Conservation (phyloP, 2,329 filamentous ascomycete genomes). For the Lasiodiplodia gonubiensis region DNA sequence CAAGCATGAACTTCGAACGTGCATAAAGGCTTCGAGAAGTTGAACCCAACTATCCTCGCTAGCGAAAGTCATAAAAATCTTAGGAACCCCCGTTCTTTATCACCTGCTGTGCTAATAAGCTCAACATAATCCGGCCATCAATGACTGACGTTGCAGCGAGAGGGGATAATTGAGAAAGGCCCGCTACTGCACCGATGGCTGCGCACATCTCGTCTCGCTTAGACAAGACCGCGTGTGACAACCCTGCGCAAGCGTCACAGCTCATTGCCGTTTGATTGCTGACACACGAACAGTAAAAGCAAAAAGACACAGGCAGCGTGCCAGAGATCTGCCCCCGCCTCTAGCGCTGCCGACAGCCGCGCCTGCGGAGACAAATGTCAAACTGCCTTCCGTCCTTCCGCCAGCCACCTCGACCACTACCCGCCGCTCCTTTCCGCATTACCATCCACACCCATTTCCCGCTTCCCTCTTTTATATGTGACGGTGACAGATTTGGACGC, state of each 20-base stretch:
- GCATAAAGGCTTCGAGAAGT: too few species aligned
- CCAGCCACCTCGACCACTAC: background rate
- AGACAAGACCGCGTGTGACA: background rate
- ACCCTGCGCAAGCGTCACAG: constrained; percentile 7
- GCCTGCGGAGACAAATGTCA: too few species aligned
- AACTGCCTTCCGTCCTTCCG: background rate
- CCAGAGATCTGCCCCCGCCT: too few species aligned
- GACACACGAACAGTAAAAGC: background rate
- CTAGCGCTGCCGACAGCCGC: too few species aligned
- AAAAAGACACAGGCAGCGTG: background rate
- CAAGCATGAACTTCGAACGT: too few species aligned
- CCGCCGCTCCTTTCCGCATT: background rate
- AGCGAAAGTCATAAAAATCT: too few species aligned
- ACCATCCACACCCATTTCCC: background rate
- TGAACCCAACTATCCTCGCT: too few species aligned
- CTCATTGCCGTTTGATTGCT: background rate
- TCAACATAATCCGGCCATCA: too few species aligned
- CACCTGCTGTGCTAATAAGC: too few species aligned
- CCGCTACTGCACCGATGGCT: background rate
- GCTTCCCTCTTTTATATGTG: background rate
- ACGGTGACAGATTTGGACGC: background rate
- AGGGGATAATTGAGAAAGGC: background rate
- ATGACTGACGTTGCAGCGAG: too few species aligned
- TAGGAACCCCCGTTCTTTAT: too few species aligned
- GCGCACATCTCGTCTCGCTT: background rate